Conservation (phyloP, 179 eudicot species). For the Silene noctiflora region DNA sequence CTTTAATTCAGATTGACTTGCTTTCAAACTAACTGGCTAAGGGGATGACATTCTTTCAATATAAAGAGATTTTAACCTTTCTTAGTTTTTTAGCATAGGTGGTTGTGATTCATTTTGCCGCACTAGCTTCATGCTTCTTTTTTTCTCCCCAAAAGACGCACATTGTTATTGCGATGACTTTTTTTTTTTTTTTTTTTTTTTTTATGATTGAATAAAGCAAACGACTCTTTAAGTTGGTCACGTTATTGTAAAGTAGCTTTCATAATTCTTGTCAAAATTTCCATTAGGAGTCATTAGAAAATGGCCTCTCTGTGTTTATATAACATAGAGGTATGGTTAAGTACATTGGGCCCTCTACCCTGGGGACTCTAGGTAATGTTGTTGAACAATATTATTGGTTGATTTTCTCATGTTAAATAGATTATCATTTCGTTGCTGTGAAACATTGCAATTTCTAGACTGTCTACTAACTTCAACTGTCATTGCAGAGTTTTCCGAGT, state of each 20-base stretch:
- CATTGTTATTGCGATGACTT: too few relatives aligned
- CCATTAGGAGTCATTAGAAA: neutral
- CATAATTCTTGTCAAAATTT: too few relatives aligned
- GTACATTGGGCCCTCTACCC: neutral
- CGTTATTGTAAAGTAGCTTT: neutral
- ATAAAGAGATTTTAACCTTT: neutral
- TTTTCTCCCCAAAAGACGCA: neutral
- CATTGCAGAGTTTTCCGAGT: constrained; percentile 90
- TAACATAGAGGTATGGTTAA: neutral
- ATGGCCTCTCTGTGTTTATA: neutral
- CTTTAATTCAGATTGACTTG: neutral
- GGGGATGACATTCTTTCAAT: neutral
- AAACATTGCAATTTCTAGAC: neutral
- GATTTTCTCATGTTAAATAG: neutral
- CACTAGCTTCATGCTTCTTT: neutral
- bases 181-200: too few relatives aligned
- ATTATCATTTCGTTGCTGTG: neutral
- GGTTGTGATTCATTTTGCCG: neutral
- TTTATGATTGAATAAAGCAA: neutral
- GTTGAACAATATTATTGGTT: neutral
- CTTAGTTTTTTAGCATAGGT: neutral
- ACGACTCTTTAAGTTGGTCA: neutral
- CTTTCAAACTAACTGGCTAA: neutral
- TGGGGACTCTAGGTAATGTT: neutral
- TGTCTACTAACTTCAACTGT: constrained; percentile 20